Base-by-base conservation (phyloP, 2,329 filamentous ascomycete genomes). In the Ceratocystis cubensis region DNA sequence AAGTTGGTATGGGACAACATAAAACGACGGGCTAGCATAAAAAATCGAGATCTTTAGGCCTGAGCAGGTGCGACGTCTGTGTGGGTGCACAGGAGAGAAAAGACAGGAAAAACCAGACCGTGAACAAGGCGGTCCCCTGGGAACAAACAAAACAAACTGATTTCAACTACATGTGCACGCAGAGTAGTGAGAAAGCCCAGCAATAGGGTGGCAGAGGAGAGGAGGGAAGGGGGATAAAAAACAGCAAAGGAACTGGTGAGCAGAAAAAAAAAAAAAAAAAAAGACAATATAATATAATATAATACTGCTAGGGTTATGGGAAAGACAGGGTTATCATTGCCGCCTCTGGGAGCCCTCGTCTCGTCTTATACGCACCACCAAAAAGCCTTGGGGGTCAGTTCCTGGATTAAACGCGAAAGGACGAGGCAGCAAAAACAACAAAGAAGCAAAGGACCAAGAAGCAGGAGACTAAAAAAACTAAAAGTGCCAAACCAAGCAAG, bases 21-120 rank as follows among this genome's bases (percentile, higher is more conserved):
- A 25, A 17, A 30, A 56, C 50, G 30, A 56, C 20, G 20, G 53
- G 53, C 22, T 25, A 28, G 22, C 53, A 57, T 57, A 33, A 33
- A 57, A 28, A 33, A 57, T 57, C 53, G 53, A 57, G 53, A 57
- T 57, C 53, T 57, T 57, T 57, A 6, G 53, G 30, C 53, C n/a
- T 20, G 7, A 25, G 5, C 13, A 20, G n/a, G 22, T 53, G n/a
- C 22, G 48, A 25, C n/a, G 22, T 48, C 17, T 48, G 48, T 50
- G 48, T 50, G 17, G 17, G 28, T 57, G 50, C 20, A 28, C 25
- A 57, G 4, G 5, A 28, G 28, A 33, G 22, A 17, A 57, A 17
- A 33, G 53, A 57, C 28, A 57, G 20, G 28, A n/a, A n/a, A 57
- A 25, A 8, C 22, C 6, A 41, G 37, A 41, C 37, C 3, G 13